Evolutionary conservation across 768 basidiomycete genomes (phyloP), one percentile per base, ranked within the genome.

Genomic region (Gloeostereum incarnatum): DNA sequence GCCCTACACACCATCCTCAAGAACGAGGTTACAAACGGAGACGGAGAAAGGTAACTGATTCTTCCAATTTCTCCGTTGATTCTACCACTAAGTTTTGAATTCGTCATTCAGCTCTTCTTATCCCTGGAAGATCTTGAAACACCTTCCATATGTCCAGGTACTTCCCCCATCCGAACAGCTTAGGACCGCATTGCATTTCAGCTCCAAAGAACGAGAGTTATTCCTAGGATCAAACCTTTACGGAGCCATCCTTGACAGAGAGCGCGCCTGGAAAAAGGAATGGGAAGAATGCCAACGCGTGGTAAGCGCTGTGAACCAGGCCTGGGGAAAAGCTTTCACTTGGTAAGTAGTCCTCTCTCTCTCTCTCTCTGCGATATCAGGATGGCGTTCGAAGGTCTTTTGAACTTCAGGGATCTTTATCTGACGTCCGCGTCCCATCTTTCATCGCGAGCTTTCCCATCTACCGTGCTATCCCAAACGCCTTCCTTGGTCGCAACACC

Each of bases 381-480:
- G 21, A 36, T 29, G 16, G 42, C 38, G 46, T 33, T 40, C 40
- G 37, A 38, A 22, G 18, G 6, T 6, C n/a, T n/a, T n/a, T n/a
- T n/a, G n/a, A n/a, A n/a, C 6, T 36, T 21, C 38, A 92, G 90
- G 85, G 71, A 81, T 18, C 53, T 59, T 18, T 93, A 86, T 54
- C 61, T 87, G 2, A 69, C 73, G 1, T 77, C 84, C 1, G 65
- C 81, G 5, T 90, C 84, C 0, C 79, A 87, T 51, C 62, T 90
- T 25, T 88, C 88, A 1, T 93, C 92, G 1, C 75, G 93, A 36
- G 85, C 90, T 0, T 97, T 96, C 51, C 88, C 92, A 0, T 96
- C 92, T 0, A 76, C 78, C 5, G 60, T 97, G 16, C 68, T 96
- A 20, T 76, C 76, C 4, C 50, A 55, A 14, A 66, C 49, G 9